phyloP scores from a whole-genome alignment of 2,329 filamentous ascomycete genomes.

The Hypocrella siamensis region DNA sequence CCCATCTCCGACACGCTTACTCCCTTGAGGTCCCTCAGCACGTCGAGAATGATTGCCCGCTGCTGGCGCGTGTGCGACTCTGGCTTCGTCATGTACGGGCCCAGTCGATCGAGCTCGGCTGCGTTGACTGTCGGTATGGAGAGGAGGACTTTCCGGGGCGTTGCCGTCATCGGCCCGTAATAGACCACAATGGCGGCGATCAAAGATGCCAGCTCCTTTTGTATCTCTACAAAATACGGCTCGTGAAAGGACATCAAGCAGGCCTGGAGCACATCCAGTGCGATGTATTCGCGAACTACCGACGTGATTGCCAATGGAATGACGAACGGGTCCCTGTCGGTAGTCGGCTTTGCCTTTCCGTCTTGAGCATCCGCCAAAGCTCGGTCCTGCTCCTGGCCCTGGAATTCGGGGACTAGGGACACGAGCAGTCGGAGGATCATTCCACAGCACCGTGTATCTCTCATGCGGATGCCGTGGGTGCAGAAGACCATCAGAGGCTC shows the following conservation, averaged over 20 bases:
- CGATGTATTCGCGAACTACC: conserved; percentile 79
- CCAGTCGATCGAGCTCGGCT: conserved; percentile 48
- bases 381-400: conserved; percentile 9
- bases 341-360: conserved; percentile 8
- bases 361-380: conserved; percentile 10
- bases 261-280: conserved; percentile 73
- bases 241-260: conserved; percentile 86
- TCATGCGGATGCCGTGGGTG: conserved; percentile 77
- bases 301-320: conserved; percentile 38
- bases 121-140: conserved; percentile 63
- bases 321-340: conserved; percentile 24
- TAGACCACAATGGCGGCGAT: conserved; percentile 74
- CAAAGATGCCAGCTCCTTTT: conserved; percentile 76
- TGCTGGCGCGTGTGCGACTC: conserved; percentile 56
- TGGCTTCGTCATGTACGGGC: conserved; percentile 42
- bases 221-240: conserved; percentile 89
- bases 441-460: conserved; percentile 75
- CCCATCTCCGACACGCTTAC: conserved; percentile 90
- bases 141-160: conserved; percentile 61
- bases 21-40: conserved; percentile 75
- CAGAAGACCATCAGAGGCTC: conserved; percentile 86
- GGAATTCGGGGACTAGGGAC: conserved; percentile 68
- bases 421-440: conserved; percentile 78
- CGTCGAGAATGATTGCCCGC: conserved; percentile 64
- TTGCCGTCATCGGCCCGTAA: conserved; percentile 54